phyloP scores from a whole-genome alignment of 2,329 filamentous ascomycete genomes.

The Fusarium sp. region DNA sequence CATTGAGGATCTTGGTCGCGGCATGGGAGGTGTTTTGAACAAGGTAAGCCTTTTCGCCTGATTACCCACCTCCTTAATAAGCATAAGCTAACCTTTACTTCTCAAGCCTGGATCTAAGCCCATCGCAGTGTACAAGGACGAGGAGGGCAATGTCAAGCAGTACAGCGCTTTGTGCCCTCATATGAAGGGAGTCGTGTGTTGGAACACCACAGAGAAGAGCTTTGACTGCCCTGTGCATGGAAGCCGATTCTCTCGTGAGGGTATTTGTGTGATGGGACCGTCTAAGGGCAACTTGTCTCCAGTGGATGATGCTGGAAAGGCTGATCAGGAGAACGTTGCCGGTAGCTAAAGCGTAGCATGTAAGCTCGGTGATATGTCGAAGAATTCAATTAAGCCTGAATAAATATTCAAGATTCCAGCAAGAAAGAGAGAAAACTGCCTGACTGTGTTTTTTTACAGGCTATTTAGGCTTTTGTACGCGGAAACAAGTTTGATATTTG shows the following conservation, averaged over 20 bases:
- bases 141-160: conserved; percentile 61
- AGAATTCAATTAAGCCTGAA: background rate
- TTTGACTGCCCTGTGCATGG: conserved; percentile 66
- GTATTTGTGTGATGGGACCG: conserved; percentile 35
- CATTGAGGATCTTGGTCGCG: conserved; percentile 65
- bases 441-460: background rate
- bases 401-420: background rate
- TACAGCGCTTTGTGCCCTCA: conserved; percentile 69
- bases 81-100: background rate
- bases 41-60: conserved; percentile 33
- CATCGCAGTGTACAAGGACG: conserved; percentile 68
- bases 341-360: background rate
- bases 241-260: conserved; percentile 51
- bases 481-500: background rate
- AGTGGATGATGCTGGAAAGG: conserved; percentile 8
- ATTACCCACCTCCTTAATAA: rapidly evolving
- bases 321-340: conserved; percentile 13
- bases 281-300: conserved; percentile 27
- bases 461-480: background rate
- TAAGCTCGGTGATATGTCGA: too few species aligned
- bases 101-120: conserved; percentile 53
- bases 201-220: conserved; percentile 65
- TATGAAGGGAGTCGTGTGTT: conserved; percentile 66
- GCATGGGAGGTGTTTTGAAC: conserved; percentile 66
- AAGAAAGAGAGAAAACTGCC: too few species aligned